These are phyloP conservation scores for Blattamonas nauphoetae DNA, from an alignment of 78 protist genomes.

Conservation along the genomic window DNA sequence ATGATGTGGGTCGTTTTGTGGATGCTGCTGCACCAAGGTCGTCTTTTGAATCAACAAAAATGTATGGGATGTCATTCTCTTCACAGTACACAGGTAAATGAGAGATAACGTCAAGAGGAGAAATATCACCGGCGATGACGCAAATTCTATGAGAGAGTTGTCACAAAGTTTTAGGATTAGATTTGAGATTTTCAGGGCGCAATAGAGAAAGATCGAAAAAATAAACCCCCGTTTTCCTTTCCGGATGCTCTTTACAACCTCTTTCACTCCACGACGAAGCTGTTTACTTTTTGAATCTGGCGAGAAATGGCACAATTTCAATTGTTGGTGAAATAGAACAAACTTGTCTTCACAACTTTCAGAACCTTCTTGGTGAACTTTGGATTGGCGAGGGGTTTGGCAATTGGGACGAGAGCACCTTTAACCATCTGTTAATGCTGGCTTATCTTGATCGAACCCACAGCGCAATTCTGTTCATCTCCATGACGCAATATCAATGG, in stretches of 20 bases:
- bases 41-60: conserved; percentile 73
- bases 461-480: neutral
- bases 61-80: conserved; percentile 62
- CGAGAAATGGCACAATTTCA: neutral
- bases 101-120: conserved; percentile 87
- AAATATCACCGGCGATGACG: conserved; percentile 83
- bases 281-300: conserved; percentile 52
- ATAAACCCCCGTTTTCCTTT: conserved; percentile 37
- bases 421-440: neutral
- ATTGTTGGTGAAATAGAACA: neutral
- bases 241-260: conserved; percentile 74
- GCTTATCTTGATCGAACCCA: neutral
- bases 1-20: conserved; percentile 77
- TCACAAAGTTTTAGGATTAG: neutral
- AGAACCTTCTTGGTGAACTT: conserved; percentile 63
- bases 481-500: neutral
- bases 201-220: neutral
- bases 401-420: conserved; percentile 34
- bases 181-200: neutral
- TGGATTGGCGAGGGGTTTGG: conserved; percentile 70
- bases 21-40: conserved; percentile 78
- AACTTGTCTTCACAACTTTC: conserved; percentile 57
- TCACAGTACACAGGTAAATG: conserved; percentile 87
- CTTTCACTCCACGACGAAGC: conserved; percentile 77
- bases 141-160: conserved; percentile 2